Conservation (phyloP, 2,329 filamentous ascomycete species). For the Ophiostoma angusticollis region DNA sequence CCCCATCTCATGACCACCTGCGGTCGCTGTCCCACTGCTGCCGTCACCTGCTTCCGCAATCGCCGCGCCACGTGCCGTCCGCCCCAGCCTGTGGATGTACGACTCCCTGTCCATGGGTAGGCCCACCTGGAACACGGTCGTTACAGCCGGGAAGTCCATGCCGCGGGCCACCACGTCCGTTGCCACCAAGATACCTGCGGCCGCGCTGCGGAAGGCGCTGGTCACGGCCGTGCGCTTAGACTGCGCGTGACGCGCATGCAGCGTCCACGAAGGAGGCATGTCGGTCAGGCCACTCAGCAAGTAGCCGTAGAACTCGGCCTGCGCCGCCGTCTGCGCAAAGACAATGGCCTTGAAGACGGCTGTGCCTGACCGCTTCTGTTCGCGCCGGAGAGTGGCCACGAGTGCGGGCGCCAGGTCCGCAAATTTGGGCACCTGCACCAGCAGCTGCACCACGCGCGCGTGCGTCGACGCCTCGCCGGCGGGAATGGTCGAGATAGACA, state of each 20-base stretch:
- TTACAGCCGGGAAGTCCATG: slow-evolving; percentile 61
- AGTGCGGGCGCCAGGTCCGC: slow-evolving; percentile 51
- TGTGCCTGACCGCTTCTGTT: slow-evolving; percentile 18
- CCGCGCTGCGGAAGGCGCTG: slow-evolving; percentile 44
- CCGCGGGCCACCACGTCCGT: slow-evolving; percentile 60
- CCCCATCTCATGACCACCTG: slow-evolving; percentile 36
- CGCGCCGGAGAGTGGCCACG: slow-evolving; percentile 41
- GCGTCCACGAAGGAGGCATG: slow-evolving; percentile 30
- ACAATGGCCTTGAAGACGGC: slow-evolving; percentile 70
- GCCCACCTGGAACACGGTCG: slow-evolving; percentile 52
- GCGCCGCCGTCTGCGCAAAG: slow-evolving; percentile 54
- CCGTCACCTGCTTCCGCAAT: slow-evolving; percentile 46
- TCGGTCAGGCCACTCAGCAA: slow-evolving; percentile 28
- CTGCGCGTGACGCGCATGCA: slow-evolving; percentile 41
- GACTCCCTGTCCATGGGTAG: slow-evolving; percentile 46
- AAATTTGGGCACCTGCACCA: slow-evolving; percentile 55
- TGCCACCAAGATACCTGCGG: slow-evolving; percentile 45
- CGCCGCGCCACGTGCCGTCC: slow-evolving; percentile 52
- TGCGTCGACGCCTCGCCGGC: slow-evolving; percentile 67
- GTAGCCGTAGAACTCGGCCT: slow-evolving; percentile 37
- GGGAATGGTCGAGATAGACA: slow-evolving; percentile 68
- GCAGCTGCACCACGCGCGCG: slow-evolving; percentile 59
- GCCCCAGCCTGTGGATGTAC: slow-evolving; percentile 56
- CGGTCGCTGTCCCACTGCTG: slow-evolving; percentile 40
- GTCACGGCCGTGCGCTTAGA: slow-evolving; percentile 42